phyloP scores from a whole-genome alignment of 148 eudicot genomes.

The Linanthus parryae region DNA sequence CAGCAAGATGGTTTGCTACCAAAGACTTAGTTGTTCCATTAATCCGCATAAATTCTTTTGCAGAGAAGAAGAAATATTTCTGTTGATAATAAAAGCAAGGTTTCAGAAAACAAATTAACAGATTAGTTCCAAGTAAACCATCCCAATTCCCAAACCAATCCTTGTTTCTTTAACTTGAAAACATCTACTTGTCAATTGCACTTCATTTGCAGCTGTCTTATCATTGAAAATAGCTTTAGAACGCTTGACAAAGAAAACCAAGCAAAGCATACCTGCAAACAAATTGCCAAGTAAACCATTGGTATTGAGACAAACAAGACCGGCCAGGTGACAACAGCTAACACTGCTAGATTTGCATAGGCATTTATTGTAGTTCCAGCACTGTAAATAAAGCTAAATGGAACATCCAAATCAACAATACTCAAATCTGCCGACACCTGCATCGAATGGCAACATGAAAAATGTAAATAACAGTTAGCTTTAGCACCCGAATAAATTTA shows the following conservation, averaged over 20 bases:
- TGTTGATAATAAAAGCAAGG: too few species aligned
- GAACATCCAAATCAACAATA: slow-evolving; percentile 47
- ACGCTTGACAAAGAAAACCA: too few species aligned
- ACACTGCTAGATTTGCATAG: slow-evolving; percentile 32
- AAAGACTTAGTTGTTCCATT: slow-evolving; percentile 58
- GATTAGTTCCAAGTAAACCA: neutral
- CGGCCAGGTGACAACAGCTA: slow-evolving; percentile 55
- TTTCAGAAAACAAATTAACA: neutral
- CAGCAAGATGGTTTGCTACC: slow-evolving; percentile 48
- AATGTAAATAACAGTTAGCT: neutral
- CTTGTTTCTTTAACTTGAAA: too few species aligned
- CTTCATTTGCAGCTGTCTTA: too few species aligned
- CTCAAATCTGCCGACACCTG: slow-evolving; percentile 54
- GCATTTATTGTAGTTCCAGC: slow-evolving; percentile 33
- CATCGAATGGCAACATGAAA: slow-evolving; percentile 1
- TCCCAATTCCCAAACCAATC: neutral
- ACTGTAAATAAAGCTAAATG: slow-evolving; percentile 20
- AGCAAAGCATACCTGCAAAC: slow-evolving; percentile 68
- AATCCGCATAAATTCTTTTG: slow-evolving; percentile 57
- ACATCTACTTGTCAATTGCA: too few species aligned
- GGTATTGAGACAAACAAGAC: slow-evolving; percentile 40
- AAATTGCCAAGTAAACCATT: slow-evolving; percentile 28
- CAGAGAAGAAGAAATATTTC: slow-evolving; percentile 45
- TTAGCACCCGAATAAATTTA: neutral
- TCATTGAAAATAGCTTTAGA: too few species aligned